These are phyloP conservation scores for Aspergillus vadensis DNA, from an alignment of 2,329 filamentous ascomycete species.

Conservation along the genomic window DNA sequence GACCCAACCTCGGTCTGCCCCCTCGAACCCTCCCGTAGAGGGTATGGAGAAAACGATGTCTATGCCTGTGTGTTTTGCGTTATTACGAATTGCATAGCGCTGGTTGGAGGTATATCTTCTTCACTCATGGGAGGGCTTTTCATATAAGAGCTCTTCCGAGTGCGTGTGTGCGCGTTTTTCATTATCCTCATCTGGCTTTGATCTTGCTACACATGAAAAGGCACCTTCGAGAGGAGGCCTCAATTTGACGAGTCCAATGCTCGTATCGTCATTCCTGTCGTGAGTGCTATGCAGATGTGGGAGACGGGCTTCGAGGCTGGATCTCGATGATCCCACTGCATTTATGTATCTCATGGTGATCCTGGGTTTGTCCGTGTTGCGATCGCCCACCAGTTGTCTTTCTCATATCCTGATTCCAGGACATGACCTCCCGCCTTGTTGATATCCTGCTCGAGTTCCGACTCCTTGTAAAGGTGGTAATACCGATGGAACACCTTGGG, in stretches of 20 bases:
- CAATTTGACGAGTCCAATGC: constrained; percentile 9
- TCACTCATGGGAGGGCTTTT: constrained; percentile 33
- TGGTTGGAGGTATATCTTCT: constrained; percentile 39
- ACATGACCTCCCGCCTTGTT: constrained; percentile 72
- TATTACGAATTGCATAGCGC: constrained; percentile 45
- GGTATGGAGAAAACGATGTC: constrained; percentile 16
- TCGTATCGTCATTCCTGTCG: constrained; percentile 13
- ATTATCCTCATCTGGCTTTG: constrained; percentile 8
- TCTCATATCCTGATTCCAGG: constrained; percentile 84
- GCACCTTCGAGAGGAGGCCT: neutral
- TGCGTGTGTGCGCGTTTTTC: constrained; percentile 16
- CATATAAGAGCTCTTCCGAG: constrained; percentile 29
- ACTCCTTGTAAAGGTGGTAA: constrained; percentile 87
- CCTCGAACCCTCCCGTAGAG: constrained; percentile 40
- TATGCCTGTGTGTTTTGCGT: constrained; percentile 29
- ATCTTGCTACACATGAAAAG: constrained; percentile 3
- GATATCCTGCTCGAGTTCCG: constrained; percentile 83
- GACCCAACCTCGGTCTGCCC: constrained; percentile 35
- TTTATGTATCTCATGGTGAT: constrained; percentile 18
- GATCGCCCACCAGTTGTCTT: constrained; percentile 98
- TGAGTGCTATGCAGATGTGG: constrained; percentile 15
- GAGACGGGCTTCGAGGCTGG: constrained; percentile 32
- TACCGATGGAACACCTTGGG: constrained; percentile 72
- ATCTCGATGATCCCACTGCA: constrained; percentile 27
- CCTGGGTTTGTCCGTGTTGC: constrained; percentile 41